phyloP scores from a whole-genome alignment of 2,329 filamentous ascomycete genomes.

The Fusarium subtropicale region DNA sequence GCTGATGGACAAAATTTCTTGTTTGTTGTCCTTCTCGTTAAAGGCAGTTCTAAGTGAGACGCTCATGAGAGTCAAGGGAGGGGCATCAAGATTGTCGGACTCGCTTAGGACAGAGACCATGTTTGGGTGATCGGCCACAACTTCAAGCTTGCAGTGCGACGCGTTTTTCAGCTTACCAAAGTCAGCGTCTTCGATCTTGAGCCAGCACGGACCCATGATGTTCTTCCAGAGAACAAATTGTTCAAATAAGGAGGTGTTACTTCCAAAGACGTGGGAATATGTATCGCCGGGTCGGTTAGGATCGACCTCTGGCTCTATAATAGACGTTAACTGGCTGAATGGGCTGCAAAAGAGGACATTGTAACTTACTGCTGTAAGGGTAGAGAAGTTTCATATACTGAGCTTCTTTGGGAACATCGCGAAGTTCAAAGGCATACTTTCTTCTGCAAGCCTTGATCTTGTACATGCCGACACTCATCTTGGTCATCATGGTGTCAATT shows the following conservation, averaged over 20 bases:
- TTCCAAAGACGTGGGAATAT: constrained; percentile 93
- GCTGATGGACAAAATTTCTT: constrained; percentile 92
- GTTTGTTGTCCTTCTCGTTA: constrained; percentile 93
- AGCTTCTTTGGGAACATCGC: constrained; percentile 85
- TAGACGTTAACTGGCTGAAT: constrained; percentile 31
- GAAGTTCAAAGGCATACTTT: constrained; percentile 96
- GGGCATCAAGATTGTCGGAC: constrained; percentile 82
- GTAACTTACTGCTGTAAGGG: constrained; percentile 77
- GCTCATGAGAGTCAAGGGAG: constrained; percentile 96
- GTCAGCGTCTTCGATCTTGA: constrained; percentile 87
- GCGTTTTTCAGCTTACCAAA: constrained; percentile 89
- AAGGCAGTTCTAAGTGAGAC: constrained; percentile 87
- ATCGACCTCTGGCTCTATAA: constrained; percentile 74
- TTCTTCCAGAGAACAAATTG: constrained; percentile 99
- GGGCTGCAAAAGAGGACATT: background rate
- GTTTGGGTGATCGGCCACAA: constrained; percentile 82
- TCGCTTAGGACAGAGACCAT: constrained; percentile 79
- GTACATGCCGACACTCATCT: constrained; percentile 85
- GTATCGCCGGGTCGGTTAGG: constrained; percentile 80
- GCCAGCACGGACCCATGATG: constrained; percentile 98
- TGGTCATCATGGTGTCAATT: constrained; percentile 88
- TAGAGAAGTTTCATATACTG: constrained; percentile 97
- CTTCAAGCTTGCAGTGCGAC: constrained; percentile 96
- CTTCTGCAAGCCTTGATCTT: constrained; percentile 91
- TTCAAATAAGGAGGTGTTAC: constrained; percentile 93